phyloP scores from a whole-genome alignment of 495 filamentous ascomycete species.

The Penicillium mononematosum region DNA sequence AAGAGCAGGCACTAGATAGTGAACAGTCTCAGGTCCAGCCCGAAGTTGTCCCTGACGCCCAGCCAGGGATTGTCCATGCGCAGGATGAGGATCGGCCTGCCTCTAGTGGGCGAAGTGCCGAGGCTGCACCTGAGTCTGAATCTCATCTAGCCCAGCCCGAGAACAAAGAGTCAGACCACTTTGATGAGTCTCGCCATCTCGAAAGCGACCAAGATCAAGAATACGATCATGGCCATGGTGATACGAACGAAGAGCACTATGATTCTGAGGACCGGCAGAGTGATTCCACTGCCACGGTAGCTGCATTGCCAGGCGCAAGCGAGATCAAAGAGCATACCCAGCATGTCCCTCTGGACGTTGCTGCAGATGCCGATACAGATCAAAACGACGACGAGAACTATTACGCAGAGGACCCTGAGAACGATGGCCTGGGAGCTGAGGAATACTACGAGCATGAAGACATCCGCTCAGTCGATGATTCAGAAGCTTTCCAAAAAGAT shows the following conservation, averaged over 20 bases:
- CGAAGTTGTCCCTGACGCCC: constrained; percentile 8
- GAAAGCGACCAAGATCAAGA: constrained; percentile 13
- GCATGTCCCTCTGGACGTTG: constrained; percentile 17
- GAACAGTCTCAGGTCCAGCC: constrained; percentile 6
- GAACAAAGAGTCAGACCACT: constrained; percentile 1
- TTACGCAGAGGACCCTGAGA: constrained; percentile 13
- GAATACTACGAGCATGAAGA: constrained; percentile 17
- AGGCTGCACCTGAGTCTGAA: constrained; percentile 3
- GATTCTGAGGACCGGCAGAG: constrained; percentile 32
- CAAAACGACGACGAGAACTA: constrained; percentile 13
- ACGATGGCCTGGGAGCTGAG: constrained; percentile 11
- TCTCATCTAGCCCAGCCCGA: neutral
- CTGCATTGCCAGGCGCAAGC: constrained; percentile 16
- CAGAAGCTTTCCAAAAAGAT: constrained; percentile 19
- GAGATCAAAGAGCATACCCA: constrained; percentile 18
- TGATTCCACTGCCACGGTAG: constrained; percentile 36
- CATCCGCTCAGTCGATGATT: constrained; percentile 6
- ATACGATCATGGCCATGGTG: constrained; percentile 7
- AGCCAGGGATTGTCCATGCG: constrained; percentile 8
- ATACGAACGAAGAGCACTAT: constrained; percentile 22
- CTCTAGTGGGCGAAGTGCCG: neutral
- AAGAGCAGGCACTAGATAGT: constrained; percentile 6
- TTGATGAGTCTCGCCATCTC: neutral
- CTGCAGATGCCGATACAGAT: neutral
- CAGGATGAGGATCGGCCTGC: constrained; percentile 1